phyloP scores from a whole-genome alignment of 768 basidiomycete genomes.

The Coprinellus micaceus region DNA sequence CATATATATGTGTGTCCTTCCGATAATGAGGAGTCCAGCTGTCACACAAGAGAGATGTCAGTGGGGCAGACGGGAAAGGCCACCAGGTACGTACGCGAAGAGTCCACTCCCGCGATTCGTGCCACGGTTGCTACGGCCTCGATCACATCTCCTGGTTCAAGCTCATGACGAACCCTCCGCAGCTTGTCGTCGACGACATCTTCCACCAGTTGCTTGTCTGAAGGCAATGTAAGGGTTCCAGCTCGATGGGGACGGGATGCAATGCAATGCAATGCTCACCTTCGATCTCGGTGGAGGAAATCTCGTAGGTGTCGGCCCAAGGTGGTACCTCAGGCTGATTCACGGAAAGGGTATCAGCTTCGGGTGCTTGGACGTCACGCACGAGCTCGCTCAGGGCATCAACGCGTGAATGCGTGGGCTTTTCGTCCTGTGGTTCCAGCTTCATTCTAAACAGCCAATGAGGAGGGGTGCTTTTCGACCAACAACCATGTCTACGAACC shows the following conservation, averaged over 20 bases:
- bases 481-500: no score
- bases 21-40: slow-evolving; percentile 89
- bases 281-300: slow-evolving; percentile 58
- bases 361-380: slow-evolving; percentile 49
- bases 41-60: neutral
- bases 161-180: slow-evolving; percentile 77
- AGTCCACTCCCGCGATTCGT: slow-evolving; percentile 86
- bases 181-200: slow-evolving; percentile 88
- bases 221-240: no score
- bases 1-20: slow-evolving; percentile 83
- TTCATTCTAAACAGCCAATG: slow-evolving; percentile 53
- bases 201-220: slow-evolving; percentile 62
- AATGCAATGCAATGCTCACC: slow-evolving; percentile 40
- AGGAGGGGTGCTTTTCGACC: neutral
- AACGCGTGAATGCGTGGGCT: slow-evolving; percentile 44
- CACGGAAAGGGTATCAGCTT: slow-evolving; percentile 46
- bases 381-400: slow-evolving; percentile 41
- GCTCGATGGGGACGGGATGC: neutral
- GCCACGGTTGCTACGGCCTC: slow-evolving; percentile 85
- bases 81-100: slow-evolving; percentile 64
- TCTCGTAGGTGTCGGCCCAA: slow-evolving; percentile 72
- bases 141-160: slow-evolving; percentile 87
- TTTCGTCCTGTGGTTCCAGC: slow-evolving; percentile 59
- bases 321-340: slow-evolving; percentile 62
- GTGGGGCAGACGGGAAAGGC: neutral